These are phyloP conservation scores for Ganoderma lucidum DNA, from an alignment of 1,284 basidiomycete genomes.

Conservation along the genomic window DNA sequence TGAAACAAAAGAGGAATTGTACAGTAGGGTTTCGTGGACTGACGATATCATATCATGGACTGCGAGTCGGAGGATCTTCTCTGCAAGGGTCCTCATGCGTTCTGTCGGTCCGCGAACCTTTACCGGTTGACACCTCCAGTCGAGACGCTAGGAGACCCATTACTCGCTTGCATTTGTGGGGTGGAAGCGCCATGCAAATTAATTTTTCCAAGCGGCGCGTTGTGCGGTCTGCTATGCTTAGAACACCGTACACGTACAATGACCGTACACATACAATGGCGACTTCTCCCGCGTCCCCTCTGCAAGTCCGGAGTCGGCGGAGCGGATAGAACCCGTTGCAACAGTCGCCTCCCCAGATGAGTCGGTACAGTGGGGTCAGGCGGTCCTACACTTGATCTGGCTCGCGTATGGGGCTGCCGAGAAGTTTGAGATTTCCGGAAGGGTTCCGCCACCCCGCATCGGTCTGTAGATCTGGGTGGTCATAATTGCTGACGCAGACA, in stretches of 20 bases:
- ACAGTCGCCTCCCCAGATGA: not conserved
- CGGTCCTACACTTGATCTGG: not conserved
- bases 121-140: not conserved
- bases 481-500: not conserved
- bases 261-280: not conserved
- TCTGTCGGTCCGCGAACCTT: not conserved
- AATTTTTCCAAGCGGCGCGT: not conserved
- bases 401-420: not conserved
- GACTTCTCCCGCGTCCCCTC: not conserved
- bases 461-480: not conserved
- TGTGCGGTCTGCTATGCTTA: not conserved
- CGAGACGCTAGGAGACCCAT: not conserved
- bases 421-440: not conserved
- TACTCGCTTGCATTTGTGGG: not conserved
- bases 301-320: not conserved
- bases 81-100: not conserved
- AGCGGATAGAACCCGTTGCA: not conserved
- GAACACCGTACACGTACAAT: not conserved
- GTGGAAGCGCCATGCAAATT: not conserved
- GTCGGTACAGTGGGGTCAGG: not conserved
- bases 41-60: constrained; percentile 1
- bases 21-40: not conserved
- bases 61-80: not conserved
- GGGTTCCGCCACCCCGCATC: constrained; percentile 1
- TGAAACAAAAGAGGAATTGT: not conserved